Evolutionary conservation across 768 basidiomycete genomes (phyloP).

Genomic region (Phanerochaete carnosa): DNA sequence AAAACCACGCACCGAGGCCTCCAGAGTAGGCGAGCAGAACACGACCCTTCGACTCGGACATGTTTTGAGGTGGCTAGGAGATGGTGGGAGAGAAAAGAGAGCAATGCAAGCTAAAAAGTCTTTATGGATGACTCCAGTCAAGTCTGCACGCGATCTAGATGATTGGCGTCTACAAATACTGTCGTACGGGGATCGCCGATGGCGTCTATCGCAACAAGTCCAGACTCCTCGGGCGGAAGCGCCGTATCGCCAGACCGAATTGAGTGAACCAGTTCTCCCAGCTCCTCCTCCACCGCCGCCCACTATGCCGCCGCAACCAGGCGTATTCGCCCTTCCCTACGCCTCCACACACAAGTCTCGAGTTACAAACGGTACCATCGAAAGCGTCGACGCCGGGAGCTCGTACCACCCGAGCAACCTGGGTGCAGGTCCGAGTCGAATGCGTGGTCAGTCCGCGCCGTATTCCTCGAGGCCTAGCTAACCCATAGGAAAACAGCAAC

Average conservation of each 20-base stretch:
- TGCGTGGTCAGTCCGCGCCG: constrained; percentile 31
- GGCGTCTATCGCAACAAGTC: background rate
- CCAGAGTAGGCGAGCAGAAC: constrained; percentile 98
- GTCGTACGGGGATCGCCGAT: background rate
- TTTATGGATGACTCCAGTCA: constrained; percentile 1
- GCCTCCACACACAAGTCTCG: constrained; percentile 44
- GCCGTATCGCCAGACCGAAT: background rate
- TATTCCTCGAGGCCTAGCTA: background rate
- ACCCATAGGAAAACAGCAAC: constrained; percentile 8
- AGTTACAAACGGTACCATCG: constrained; percentile 27
- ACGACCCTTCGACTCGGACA: constrained; percentile 60
- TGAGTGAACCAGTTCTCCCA: no score
- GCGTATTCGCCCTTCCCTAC: constrained; percentile 62
- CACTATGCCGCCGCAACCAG: constrained; percentile 65
- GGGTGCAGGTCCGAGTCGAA: constrained; percentile 40
- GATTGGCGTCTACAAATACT: background rate
- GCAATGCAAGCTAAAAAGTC: background rate
- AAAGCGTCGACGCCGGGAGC: constrained; percentile 25
- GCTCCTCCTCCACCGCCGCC: background rate
- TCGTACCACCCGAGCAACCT: constrained; percentile 37
- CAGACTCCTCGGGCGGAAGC: background rate
- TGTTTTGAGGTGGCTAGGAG: constrained; percentile 6
- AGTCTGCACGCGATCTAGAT: background rate
- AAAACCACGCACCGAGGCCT: constrained; percentile 73
- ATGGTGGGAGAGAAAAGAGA: background rate